phyloP scores from a whole-genome alignment of 345 rosid genomes.

The Psidium friedrichsthalianum region DNA sequence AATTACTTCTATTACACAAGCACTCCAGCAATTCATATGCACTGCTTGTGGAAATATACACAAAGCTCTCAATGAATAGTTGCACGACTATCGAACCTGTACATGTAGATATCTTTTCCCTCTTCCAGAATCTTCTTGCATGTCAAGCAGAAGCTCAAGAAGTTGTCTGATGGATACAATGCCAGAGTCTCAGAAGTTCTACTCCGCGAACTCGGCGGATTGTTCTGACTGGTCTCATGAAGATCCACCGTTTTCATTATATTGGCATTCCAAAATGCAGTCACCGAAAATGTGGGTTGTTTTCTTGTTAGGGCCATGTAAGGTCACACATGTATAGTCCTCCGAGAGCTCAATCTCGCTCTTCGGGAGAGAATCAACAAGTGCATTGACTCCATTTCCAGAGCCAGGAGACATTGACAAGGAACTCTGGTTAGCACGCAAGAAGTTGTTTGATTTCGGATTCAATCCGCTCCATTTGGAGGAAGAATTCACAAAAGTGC shows the following conservation, averaged over 20 bases:
- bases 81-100: constrained; percentile 35
- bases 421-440: constrained; percentile 1
- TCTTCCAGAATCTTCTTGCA: constrained; percentile 62
- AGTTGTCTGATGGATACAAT: constrained; percentile 21
- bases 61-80: neutral
- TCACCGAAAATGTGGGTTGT: constrained; percentile 80
- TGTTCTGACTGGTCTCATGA: neutral
- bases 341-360: constrained; percentile 78
- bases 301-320: constrained; percentile 74
- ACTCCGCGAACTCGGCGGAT: neutral
- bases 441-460: neutral
- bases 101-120: constrained; percentile 67
- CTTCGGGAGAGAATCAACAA: constrained; percentile 31
- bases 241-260: constrained; percentile 12
- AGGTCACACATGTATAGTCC: constrained; percentile 81
- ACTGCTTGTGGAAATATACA: neutral
- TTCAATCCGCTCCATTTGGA: constrained; percentile 12
- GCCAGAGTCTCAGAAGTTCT: neutral
- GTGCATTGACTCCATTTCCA: constrained; percentile 6
- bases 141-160: constrained; percentile 54
- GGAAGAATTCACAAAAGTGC: constrained; percentile 15
- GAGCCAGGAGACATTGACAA: neutral
- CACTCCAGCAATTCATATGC: neutral
- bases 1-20: neutral
- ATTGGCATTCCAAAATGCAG: constrained; percentile 51